Conservation (phyloP, 2,329 filamentous ascomycete species). For the Colletotrichum musicola region DNA sequence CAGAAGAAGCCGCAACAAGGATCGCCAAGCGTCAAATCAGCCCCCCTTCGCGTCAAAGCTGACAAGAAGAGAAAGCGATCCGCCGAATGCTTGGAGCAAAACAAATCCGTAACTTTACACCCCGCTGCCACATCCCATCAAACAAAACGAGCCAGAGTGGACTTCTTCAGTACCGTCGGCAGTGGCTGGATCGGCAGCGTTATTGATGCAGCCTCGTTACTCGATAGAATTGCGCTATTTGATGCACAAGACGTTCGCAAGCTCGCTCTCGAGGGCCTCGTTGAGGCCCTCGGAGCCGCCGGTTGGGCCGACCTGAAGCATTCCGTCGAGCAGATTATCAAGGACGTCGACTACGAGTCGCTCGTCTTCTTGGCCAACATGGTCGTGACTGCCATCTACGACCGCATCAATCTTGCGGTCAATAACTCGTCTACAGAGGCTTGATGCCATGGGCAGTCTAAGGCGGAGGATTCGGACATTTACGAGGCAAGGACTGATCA, state of each 20-base stretch:
- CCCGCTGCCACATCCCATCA: background rate
- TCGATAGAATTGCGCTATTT: background rate
- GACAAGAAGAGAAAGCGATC: too few relatives aligned
- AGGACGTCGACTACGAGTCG: background rate
- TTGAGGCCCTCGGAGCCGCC: background rate
- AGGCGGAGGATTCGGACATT: too few relatives aligned
- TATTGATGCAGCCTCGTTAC: background rate
- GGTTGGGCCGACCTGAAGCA: background rate
- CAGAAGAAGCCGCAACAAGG: too few relatives aligned
- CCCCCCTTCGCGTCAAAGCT: too few relatives aligned
- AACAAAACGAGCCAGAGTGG: background rate
- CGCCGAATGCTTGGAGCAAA: too few relatives aligned
- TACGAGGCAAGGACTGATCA: too few relatives aligned
- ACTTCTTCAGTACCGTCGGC: background rate
- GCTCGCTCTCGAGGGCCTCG: background rate
- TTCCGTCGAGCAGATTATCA: background rate
- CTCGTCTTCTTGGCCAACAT: background rate
- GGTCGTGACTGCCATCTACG: background rate
- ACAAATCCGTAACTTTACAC: too few relatives aligned
- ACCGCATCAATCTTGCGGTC: background rate
- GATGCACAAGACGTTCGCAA: background rate
- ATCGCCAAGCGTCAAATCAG: too few relatives aligned
- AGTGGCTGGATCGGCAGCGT: background rate
- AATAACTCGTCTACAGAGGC: too few relatives aligned
- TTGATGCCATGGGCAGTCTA: too few relatives aligned